Base-by-base conservation (phyloP, 768 basidiomycete genomes). In the Piloderma croceum region DNA sequence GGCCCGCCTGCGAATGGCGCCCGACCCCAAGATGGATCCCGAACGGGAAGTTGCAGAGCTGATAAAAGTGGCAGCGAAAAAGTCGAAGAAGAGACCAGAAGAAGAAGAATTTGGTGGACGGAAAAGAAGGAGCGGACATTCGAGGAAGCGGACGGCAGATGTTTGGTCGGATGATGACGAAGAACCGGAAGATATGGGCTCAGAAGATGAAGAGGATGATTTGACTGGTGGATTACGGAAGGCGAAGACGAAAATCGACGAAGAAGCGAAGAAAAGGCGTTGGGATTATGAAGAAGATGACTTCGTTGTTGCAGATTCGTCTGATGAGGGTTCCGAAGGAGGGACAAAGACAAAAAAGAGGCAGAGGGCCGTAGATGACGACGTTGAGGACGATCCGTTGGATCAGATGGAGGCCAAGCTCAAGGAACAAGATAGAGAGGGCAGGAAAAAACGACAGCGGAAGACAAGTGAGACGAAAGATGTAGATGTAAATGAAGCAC, bases 271-370 rank as follows among this genome's bases (percentile, higher is more conserved):
- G 40, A 74, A 72, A 39, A 70, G 77, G 31, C 68, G 70, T 4
- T 77, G 76, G 17, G 83, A 88, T 31, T 90, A 90, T 49, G 83
- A 87, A 56, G 78, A 82, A 43, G 88, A 91, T 55, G 88, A 88
- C 51, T 91, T 91, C 51, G 68, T 91, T 21, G 89, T 90, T 9
- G 79, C 82, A 11, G 87, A 89, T 49, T 70, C 74, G 17, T 80
- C 79, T 13, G 86, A 88, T 31, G 83, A 84, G 20, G 84, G 83
- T 3, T 58, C 52, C 7, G 51, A 52, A 34, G 69, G 54, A 9
- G 72, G 66, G 17, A 64, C 61, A 25, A 62, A 66, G 41, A 66
- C 59, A 41, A 63, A 59, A 43, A 71, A 63, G 42, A 61, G 64
- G 42, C 64, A 60, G 36, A 67, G 63, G 35, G 60, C 61, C 17